Percentiles rank a stretch among this genome's conserved stretches.
These are phyloP conservation scores for Metschnikowia lachancei DNA, from an alignment of 805 yeast genomes.

Conservation along the genomic window DNA sequence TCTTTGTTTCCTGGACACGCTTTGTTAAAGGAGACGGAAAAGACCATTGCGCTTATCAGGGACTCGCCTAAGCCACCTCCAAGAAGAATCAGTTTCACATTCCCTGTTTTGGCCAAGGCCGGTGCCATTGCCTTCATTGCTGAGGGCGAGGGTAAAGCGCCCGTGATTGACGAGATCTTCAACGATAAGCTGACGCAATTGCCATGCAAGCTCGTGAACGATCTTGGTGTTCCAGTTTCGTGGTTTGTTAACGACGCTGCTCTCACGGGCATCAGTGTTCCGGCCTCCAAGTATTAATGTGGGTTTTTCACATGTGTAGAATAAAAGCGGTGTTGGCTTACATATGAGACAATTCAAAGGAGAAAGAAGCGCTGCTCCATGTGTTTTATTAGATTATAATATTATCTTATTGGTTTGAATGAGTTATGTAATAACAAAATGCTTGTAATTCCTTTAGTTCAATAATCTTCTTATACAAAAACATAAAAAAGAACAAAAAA, in stretches of 20 bases:
- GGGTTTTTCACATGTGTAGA: too few relatives aligned
- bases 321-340: too few relatives aligned
- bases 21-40: slow-evolving; percentile 53
- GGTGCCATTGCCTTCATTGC: slow-evolving; percentile 73
- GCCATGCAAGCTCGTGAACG: slow-evolving; percentile 77
- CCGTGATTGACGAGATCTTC: slow-evolving; percentile 69
- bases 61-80: slow-evolving; percentile 95
- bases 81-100: slow-evolving; percentile 84
- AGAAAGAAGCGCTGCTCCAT: too few relatives aligned
- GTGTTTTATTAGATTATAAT: too few relatives aligned
- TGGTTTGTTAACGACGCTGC: slow-evolving; percentile 91
- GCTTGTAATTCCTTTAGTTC: too few relatives aligned
- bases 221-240: slow-evolving; percentile 49
- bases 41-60: slow-evolving; percentile 58
- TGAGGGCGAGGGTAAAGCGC: slow-evolving; percentile 82
- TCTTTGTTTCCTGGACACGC: slow-evolving; percentile 85
- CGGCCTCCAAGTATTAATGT: slow-evolving; percentile 36
- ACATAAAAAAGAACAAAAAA: too few relatives aligned
- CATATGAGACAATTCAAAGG: too few relatives aligned
- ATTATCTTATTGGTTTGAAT: too few relatives aligned
- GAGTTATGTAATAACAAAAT: too few relatives aligned
- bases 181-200: slow-evolving; percentile 45
- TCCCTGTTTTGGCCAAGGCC: slow-evolving; percentile 64
- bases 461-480: too few relatives aligned
- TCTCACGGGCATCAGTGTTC: slow-evolving; percentile 54